Evolutionary conservation across 495 filamentous ascomycete genomes (phyloP).

Genomic region (Daldinia decipiens): DNA sequence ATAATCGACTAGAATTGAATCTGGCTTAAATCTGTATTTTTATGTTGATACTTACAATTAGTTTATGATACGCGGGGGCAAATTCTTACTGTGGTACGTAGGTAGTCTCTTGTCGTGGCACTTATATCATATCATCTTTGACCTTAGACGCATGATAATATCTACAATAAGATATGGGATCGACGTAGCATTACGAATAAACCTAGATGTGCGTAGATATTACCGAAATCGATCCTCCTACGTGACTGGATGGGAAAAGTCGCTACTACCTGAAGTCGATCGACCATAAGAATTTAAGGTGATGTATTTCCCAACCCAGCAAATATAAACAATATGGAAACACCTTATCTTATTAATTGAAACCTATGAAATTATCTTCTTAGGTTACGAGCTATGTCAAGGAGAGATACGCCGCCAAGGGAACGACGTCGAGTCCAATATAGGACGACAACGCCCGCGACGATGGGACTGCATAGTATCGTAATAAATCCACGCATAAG

Average conservation of each 20-base stretch:
- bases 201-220: neutral
- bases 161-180: too few species aligned
- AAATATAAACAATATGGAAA: neutral
- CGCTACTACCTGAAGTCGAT: neutral
- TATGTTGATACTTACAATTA: too few species aligned
- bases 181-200: neutral
- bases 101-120: too few species aligned
- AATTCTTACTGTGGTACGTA: too few species aligned
- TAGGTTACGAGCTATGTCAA: constrained; percentile 25
- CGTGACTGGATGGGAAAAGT: neutral
- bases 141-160: too few species aligned
- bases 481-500: constrained; percentile 54
- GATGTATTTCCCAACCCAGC: neutral
- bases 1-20: too few species aligned
- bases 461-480: constrained; percentile 46
- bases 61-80: too few species aligned
- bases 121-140: too few species aligned
- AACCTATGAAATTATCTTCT: constrained; percentile 9
- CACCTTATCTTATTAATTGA: neutral
- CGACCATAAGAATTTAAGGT: neutral
- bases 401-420: constrained; percentile 12
- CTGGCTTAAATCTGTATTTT: too few species aligned
- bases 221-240: neutral
- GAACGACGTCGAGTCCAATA: constrained; percentile 38
- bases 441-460: constrained; percentile 39